These are phyloP conservation scores for Gilbertella persicaria DNA, from an alignment of 371 early-diverging fungal genomes.

Conservation along the genomic window DNA sequence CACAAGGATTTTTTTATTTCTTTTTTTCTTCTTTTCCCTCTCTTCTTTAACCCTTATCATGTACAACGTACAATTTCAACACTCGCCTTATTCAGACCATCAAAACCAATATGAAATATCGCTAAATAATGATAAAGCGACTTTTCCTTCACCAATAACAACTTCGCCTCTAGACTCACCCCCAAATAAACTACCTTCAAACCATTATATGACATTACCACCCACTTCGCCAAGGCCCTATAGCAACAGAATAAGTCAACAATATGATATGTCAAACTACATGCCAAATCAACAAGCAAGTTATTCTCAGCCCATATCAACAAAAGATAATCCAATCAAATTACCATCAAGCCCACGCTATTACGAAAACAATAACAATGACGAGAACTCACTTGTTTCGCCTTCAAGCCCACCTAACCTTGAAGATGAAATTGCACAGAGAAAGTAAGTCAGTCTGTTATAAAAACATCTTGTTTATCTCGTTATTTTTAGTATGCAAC, in stretches of 20 bases:
- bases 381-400: conserved; percentile 21
- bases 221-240: conserved; percentile 13
- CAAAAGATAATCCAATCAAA: neutral
- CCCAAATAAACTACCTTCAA: conserved; percentile 21
- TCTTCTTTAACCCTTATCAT: too few species aligned
- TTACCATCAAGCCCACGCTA: conserved; percentile 7
- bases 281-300: conserved; percentile 21
- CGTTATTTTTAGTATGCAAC: conserved; percentile 23
- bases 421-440: conserved; percentile 41
- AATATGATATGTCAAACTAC: conserved; percentile 22
- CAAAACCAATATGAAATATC: conserved; percentile 12
- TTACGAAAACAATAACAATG: neutral
- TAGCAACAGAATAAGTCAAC: conserved; percentile 2
- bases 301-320: conserved; percentile 4
- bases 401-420: conserved; percentile 30
- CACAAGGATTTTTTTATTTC: too few species aligned
- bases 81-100: conserved; percentile 17
- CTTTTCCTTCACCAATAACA: conserved; percentile 42
- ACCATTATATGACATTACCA: conserved; percentile 15
- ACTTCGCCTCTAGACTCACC: conserved; percentile 42
- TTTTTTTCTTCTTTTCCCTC: too few species aligned
- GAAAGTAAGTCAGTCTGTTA: conserved; percentile 36
- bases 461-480: neutral
- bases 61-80: conserved; percentile 37
- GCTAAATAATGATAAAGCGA: conserved; percentile 15